Percentiles rank a stretch among this genome's conserved stretches.
These are phyloP conservation scores for Ambrosia artemisiifolia DNA, from an alignment of 129 eudicot genomes.

Conservation along the genomic window DNA sequence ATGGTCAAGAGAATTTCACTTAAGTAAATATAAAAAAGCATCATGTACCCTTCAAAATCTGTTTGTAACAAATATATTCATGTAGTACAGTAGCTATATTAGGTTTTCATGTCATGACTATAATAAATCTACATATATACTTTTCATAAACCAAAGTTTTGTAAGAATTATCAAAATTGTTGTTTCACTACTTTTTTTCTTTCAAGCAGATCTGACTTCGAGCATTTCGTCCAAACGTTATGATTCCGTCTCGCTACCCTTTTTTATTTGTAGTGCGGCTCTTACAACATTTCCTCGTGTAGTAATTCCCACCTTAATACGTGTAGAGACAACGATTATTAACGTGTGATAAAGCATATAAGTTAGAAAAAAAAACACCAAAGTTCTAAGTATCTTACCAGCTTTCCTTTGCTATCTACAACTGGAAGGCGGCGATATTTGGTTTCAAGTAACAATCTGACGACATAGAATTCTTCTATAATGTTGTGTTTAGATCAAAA, in stretches of 20 bases:
- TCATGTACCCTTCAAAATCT: too few relatives aligned
- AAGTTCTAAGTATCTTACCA: conserved; percentile 50
- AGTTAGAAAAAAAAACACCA: neutral
- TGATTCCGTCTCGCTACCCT: conserved; percentile 38
- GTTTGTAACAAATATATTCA: too few relatives aligned
- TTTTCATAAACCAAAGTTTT: too few relatives aligned
- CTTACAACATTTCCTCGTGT: conserved; percentile 93
- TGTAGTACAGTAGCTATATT: too few relatives aligned
- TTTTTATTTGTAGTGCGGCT: conserved; percentile 88
- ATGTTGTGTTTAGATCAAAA: neutral
- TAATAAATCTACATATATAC: too few relatives aligned
- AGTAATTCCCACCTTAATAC: conserved; percentile 79
- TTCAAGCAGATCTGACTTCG: neutral
- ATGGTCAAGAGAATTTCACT: too few relatives aligned
- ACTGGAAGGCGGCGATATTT: conserved; percentile 95
- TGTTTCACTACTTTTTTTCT: too few relatives aligned
- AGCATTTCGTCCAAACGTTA: conserved; percentile 20
- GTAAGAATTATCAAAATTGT: too few relatives aligned
- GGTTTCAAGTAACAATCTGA: conserved; percentile 82
- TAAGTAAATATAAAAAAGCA: too few relatives aligned
- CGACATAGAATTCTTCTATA: conserved; percentile 5
- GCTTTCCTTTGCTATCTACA: conserved; percentile 79
- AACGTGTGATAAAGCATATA: neutral
- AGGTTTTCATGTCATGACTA: too few relatives aligned
- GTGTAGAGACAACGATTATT: neutral